Evolutionary conservation across 1,284 basidiomycete species (phyloP), one percentile per base, ranked within the genome.

Genomic region (Leccinum insolens): DNA sequence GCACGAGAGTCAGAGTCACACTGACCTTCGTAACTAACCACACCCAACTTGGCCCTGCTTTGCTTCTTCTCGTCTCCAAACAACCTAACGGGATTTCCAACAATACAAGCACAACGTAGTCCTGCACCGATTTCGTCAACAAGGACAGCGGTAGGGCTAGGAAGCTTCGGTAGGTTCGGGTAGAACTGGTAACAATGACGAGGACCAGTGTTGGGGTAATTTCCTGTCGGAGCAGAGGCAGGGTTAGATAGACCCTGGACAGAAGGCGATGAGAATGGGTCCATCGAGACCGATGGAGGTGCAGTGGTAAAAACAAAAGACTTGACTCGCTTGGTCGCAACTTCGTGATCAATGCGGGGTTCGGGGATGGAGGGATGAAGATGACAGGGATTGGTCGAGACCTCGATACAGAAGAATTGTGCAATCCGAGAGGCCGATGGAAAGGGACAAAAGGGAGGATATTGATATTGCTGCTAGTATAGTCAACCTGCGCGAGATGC

Each of bases 1-100:
- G 49, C 11, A 12, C 8, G 49, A 52, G 20, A 52, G 20, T 14
- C 12, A 12, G 20, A 12, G n/a, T 20, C 7, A 12, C 58, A 57
- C 77, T 61, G 67, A 91, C 95, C 95, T 83, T 98, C 95, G 75
- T 95, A 95, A 1, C 96, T 96, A 74, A 92, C 95, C 69, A 93
- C 96, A 0, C 92, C 88, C 2, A 94, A 93, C 65, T 96, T 83
- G 0, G 94, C 95, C 22, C 96, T 93, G 0, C 88, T 86, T 90
- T 1, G 96, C 96, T 73, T 99, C 97, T 64, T 98, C 94, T 65
- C 94, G 83, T 0, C 95, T 96, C 3, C 99, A 87, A 14, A 97
- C 86, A 73, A 98, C 89, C 75, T 94, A 88, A 52, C 84, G 82
- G 65, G 86, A 82, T 64, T 86, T 80, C 86, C 87, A 86, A 76